These are phyloP conservation scores for Phytopythium montanum DNA, from an alignment of 352 stramenopile species.

Conservation along the genomic window DNA sequence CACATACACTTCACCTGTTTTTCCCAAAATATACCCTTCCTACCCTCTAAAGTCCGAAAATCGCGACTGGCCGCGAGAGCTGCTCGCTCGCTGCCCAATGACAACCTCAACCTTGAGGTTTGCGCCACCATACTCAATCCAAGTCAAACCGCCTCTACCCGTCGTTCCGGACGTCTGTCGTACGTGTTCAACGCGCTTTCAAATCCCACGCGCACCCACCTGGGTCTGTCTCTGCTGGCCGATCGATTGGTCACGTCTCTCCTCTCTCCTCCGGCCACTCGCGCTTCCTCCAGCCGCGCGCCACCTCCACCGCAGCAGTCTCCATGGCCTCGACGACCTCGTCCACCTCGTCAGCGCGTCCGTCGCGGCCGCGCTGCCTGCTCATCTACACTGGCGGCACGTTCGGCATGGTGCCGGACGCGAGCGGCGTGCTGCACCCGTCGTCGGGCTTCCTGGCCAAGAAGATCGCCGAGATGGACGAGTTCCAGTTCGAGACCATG, in stretches of 20 bases:
- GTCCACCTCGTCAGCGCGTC: constrained; percentile 8
- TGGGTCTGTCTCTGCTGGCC: constrained; percentile 6
- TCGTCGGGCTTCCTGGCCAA: constrained; percentile 85
- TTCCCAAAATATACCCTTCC: too few relatives aligned
- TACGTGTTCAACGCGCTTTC: too few relatives aligned
- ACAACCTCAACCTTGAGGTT: constrained; percentile 9
- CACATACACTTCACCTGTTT: too few relatives aligned
- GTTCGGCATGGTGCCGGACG: constrained; percentile 88
- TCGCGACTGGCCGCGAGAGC: too few relatives aligned
- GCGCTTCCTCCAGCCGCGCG: not conserved
- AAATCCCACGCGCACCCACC: constrained; percentile 1
- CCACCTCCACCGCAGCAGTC: constrained; percentile 21
- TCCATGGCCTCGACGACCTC: constrained; percentile 31
- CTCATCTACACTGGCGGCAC: constrained; percentile 91
- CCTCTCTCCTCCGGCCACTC: not conserved
- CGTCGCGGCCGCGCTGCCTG: constrained; percentile 60
- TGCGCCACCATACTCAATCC: not conserved
- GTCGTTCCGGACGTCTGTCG: too few relatives aligned
- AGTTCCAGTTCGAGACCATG: constrained; percentile 84
- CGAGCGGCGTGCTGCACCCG: constrained; percentile 74
- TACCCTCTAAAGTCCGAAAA: too few relatives aligned
- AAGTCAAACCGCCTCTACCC: too few relatives aligned
- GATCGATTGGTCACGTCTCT: not conserved
- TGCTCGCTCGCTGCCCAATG: too few relatives aligned
- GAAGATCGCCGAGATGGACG: constrained; percentile 85